These are phyloP conservation scores for Plasmodium malariae DNA, from an alignment of 169 alveolate genomes.

Conservation along the genomic window DNA sequence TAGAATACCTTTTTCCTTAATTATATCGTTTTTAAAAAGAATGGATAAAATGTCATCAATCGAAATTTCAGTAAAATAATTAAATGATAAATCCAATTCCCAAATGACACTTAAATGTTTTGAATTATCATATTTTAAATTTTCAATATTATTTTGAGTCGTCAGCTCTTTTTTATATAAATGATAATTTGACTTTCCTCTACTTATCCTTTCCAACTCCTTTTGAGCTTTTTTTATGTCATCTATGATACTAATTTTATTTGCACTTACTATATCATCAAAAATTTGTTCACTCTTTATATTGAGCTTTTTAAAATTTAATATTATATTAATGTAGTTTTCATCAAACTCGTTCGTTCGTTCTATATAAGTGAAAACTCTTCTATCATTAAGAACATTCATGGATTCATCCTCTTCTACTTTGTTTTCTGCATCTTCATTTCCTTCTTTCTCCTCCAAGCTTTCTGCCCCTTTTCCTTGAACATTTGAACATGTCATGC, in stretches of 20 bases:
- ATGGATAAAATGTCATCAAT: slow-evolving; percentile 7
- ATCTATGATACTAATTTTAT: background rate
- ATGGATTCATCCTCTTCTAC: background rate
- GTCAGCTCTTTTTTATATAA: background rate
- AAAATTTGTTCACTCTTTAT: background rate
- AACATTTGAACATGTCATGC: too few relatives aligned
- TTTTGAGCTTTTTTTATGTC: background rate
- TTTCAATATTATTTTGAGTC: background rate
- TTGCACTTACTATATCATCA: background rate
- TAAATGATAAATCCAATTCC: slow-evolving; percentile 45
- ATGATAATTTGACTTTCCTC: background rate
- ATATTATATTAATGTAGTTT: background rate
- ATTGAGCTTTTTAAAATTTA: background rate
- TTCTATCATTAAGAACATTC: too few relatives aligned
- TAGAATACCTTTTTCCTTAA: slow-evolving; percentile 2
- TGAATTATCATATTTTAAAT: background rate
- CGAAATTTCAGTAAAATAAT: slow-evolving; percentile 17
- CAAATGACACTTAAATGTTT: background rate
- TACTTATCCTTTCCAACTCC: background rate
- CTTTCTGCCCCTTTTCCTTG: too few relatives aligned
- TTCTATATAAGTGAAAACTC: background rate
- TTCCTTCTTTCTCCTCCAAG: too few relatives aligned
- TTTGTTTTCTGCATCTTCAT: too few relatives aligned
- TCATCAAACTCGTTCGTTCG: background rate
- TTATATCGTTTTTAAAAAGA: slow-evolving; percentile 9